These are phyloP conservation scores for Panicum virgatum DNA, from an alignment of 202 grass and related monocot species.

Conservation along the genomic window DNA sequence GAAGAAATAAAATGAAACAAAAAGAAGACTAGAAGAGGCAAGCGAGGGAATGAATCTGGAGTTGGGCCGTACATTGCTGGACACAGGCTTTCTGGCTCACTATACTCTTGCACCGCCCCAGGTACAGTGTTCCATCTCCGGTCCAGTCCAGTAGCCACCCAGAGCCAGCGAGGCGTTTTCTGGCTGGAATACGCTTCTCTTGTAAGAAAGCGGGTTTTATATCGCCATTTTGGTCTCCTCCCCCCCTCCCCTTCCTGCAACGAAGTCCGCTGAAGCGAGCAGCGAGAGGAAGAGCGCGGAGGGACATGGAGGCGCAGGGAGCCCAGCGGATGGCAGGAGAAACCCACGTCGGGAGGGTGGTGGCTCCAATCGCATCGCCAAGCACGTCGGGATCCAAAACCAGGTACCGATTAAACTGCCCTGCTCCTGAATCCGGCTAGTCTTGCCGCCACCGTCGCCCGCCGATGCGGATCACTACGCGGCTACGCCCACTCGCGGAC, in stretches of 20 bases:
- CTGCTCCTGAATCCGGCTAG: background rate
- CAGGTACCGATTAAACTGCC: conserved; percentile 31
- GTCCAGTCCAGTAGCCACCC: background rate
- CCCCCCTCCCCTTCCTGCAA: background rate
- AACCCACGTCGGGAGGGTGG: background rate
- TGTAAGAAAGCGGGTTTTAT: background rate
- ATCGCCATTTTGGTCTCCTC: background rate
- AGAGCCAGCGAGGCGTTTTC: background rate
- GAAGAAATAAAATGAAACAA: background rate
- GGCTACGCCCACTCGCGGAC: background rate
- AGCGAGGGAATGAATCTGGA: background rate
- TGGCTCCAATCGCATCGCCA: conserved; percentile 34
- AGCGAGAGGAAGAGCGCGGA: background rate
- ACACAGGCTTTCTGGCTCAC: background rate
- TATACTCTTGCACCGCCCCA: background rate
- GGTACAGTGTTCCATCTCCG: background rate
- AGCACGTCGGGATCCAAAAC: conserved; percentile 45
- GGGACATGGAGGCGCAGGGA: conserved; percentile 21
- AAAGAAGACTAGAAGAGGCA: background rate
- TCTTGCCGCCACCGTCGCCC: background rate
- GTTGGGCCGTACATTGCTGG: background rate
- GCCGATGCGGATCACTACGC: background rate
- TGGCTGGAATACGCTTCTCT: background rate
- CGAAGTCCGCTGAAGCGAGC: background rate
- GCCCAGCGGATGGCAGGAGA: background rate